Percentiles rank a stretch among this genome's conserved stretches.
Evolutionary conservation across 768 basidiomycete genomes (phyloP).

Genomic region (Dentipellis sp.): DNA sequence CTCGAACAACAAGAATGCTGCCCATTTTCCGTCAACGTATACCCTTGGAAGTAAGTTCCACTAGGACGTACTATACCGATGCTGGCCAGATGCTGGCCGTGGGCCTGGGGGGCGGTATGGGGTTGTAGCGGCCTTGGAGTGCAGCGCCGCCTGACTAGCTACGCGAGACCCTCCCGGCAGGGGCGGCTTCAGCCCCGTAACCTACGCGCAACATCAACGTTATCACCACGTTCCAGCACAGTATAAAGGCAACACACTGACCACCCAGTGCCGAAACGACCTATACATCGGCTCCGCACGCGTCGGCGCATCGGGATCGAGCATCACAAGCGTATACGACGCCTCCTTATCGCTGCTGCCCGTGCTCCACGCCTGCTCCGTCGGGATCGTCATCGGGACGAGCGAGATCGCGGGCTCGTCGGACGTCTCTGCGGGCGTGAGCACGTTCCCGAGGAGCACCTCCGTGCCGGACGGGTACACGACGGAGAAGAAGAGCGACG

Average conservation of each 20-base stretch:
- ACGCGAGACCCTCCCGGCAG: slow-evolving; percentile 22
- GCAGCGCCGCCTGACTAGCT: slow-evolving; percentile 27
- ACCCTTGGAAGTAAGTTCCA: not conserved
- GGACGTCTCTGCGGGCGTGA: slow-evolving; percentile 28
- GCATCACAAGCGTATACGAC: slow-evolving; percentile 35
- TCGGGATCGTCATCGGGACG: slow-evolving; percentile 29
- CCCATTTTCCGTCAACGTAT: not conserved
- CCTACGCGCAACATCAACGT: slow-evolving; percentile 28
- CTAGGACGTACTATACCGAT: slow-evolving; percentile 42
- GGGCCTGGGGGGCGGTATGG: slow-evolving; percentile 52
- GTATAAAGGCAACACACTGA: slow-evolving; percentile 4
- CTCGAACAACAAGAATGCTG: slow-evolving; percentile 51
- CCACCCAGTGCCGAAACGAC: slow-evolving; percentile 24
- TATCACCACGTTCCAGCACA: slow-evolving; percentile 16
- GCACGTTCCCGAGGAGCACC: slow-evolving; percentile 28
- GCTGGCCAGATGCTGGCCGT: slow-evolving; percentile 40
- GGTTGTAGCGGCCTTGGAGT: slow-evolving; percentile 38
- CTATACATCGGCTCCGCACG: slow-evolving; percentile 16
- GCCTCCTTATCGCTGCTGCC: slow-evolving; percentile 17
- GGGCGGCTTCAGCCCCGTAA: slow-evolving; percentile 31
- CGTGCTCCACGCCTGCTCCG: slow-evolving; percentile 13
- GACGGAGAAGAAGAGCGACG: slow-evolving; percentile 35
- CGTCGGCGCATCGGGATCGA: slow-evolving; percentile 24
- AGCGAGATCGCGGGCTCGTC: slow-evolving; percentile 44
- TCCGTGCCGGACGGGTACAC: slow-evolving; percentile 32